Conservation (phyloP, 2,329 filamentous ascomycete genomes). For the Volutella citrinella region DNA sequence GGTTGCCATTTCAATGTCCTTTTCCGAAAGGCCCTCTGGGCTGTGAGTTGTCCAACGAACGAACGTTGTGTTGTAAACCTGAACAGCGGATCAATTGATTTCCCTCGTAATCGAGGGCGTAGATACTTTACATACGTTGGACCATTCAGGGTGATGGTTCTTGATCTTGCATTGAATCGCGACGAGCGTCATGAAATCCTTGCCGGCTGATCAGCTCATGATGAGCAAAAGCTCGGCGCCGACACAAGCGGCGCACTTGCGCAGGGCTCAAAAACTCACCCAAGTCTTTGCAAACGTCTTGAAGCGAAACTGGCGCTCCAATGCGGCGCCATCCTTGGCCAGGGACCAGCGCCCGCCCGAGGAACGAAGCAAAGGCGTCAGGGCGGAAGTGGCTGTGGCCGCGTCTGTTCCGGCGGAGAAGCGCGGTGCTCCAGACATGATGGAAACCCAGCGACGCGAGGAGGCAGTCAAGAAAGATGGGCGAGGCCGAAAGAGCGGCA, state of each 20-base stretch:
- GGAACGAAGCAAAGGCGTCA: constrained; percentile 40
- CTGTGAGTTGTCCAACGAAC: constrained; percentile 73
- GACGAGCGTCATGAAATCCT: constrained; percentile 72
- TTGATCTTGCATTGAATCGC: constrained; percentile 64
- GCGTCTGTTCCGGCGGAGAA: constrained; percentile 48
- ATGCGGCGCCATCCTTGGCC: constrained; percentile 46
- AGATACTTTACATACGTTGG: constrained; percentile 51
- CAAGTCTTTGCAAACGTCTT: constrained; percentile 65
- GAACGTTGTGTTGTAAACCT: constrained; percentile 69
- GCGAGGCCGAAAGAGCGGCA: constrained; percentile 12
- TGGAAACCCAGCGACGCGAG: constrained; percentile 13
- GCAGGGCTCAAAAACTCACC: constrained; percentile 41
- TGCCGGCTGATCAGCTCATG: constrained; percentile 5
- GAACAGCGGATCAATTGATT: constrained; percentile 2
- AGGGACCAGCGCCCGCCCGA: constrained; percentile 48
- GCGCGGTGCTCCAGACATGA: constrained; percentile 29
- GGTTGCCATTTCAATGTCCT: constrained; percentile 60
- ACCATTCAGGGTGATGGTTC: constrained; percentile 76
- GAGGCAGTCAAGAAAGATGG: constrained; percentile 10
- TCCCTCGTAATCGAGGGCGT: background rate
- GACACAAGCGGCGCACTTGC: background rate
- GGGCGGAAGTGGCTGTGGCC: constrained; percentile 29
- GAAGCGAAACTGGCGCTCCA: constrained; percentile 61
- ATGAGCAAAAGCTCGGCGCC: background rate
- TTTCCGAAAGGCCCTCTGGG: constrained; percentile 61